Evolutionary conservation across 257 asterid species (phyloP), one percentile per base, ranked within the genome.

Genomic region (Solanum ahanhuiri): DNA sequence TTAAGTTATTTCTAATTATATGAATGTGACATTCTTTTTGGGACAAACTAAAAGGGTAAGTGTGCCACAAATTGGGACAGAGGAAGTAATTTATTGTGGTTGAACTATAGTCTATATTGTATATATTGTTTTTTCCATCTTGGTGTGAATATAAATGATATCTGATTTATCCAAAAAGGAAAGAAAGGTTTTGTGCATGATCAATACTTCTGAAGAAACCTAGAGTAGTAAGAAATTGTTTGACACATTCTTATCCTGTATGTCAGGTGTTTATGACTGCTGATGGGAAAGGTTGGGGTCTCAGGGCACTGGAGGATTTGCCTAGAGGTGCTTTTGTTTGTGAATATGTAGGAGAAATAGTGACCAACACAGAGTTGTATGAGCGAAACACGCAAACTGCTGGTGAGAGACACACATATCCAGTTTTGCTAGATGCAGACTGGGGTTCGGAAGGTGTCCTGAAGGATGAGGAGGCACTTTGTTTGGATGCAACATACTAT

Each of bases 261-360:
- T 83, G 45, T 35, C 41, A 95, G 98, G 94, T 95, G 63, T 95
- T 93, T 90, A 34, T 87, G 85, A 90, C 97, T 9, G 82, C 82
- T 6, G 90, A 87, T 58, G 95, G 92, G 66, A 95, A 95, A 90
- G 98, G 98, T 17, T 94, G 98, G 98, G 98, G 98, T 69, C 76
- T 95, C 15, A 90, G 97, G 79, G 70, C 96, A 3, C 95, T 95
- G 30, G 98, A 95, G 89, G 93, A 91, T 71, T 83, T 94, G 83
- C 96, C 96, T 57, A 77, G 89, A 84, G 98, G 98, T 72, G 91
- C 98, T 5, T 95, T 95, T 87, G 87, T 95, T 35, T 95, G 98
- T 90, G 93, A 92, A 76, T 90, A 93, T 83, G 92, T 89, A 9
- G 97, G 98, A 9, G 97, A 92, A 37, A 91, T 94, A 25, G 85